Conservation (phyloP, 2,329 filamentous ascomycete species). For the Teratosphaeria pseudoeucalypti region DNA sequence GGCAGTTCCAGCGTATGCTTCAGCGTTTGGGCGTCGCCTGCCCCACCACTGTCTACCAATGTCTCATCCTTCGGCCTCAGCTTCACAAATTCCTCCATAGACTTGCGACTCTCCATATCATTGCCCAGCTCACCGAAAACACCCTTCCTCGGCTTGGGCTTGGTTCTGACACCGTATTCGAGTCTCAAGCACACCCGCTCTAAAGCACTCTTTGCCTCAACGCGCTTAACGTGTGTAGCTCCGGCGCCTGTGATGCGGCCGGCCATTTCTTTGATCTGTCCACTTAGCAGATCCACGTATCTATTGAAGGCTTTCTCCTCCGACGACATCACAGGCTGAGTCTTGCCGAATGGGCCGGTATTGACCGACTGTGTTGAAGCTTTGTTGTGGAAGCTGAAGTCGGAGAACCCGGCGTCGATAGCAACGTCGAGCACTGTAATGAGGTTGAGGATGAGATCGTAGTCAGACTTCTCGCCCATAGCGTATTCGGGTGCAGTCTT, state of each 20-base stretch:
- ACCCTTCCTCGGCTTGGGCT: slow-evolving; percentile 25
- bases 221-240: slow-evolving; percentile 59
- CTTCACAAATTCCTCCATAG: neutral
- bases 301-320: slow-evolving; percentile 53
- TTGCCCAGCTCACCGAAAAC: slow-evolving; percentile 12
- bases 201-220: slow-evolving; percentile 66
- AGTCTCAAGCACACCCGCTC: slow-evolving; percentile 68
- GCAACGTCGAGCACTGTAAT: slow-evolving; percentile 62
- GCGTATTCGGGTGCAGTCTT: slow-evolving; percentile 36
- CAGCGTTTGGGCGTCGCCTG: neutral
- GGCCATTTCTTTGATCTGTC: slow-evolving; percentile 46
- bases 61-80: neutral
- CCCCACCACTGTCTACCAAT: neutral
- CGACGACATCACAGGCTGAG: slow-evolving; percentile 1
- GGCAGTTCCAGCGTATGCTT: neutral
- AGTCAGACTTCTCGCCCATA: slow-evolving; percentile 52
- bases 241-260: slow-evolving; percentile 63
- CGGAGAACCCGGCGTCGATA: slow-evolving; percentile 52
- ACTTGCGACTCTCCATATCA: neutral
- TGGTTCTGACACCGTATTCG: slow-evolving; percentile 58
- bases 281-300: slow-evolving; percentile 57
- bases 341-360: neutral
- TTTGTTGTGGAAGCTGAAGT: slow-evolving; percentile 13
- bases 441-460: slow-evolving; percentile 54
- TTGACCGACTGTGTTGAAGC: neutral